Base-by-base conservation (phyloP, 1,284 basidiomycete genomes). In the Tremellales sp. region DNA sequence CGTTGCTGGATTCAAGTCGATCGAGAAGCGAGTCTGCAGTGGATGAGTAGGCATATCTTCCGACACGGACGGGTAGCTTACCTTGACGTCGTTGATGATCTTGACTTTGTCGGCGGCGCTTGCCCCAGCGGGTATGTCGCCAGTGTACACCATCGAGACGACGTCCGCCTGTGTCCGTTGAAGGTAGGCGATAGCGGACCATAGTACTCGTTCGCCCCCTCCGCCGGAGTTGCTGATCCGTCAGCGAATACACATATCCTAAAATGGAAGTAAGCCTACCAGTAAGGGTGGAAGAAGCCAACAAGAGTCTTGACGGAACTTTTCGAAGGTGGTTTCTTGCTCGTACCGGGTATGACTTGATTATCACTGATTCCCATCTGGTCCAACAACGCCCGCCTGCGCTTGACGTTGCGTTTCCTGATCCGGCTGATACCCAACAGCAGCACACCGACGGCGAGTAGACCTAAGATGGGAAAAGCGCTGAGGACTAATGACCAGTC, bases 161-260 rank as follows among this genome's bases (percentile, higher is more conserved):
- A 86, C 70, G 47, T 86, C 76, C 1, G 82, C 81, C 49, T 89
- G 80, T n/a, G 79, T 78, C 12, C 80, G 78, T 64, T 97, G 93
- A 26, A 91, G 78, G 56, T 83, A 80, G 0, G 84, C 79, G 19
- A 98, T 81, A 0, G 92, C 93, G 1, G 89, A 86, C 91, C 92
- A 99, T 0, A 99, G 76, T 0, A 99, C 94, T 1, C 93, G 82
- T 74, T 98, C 94, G 0, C 96, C 96, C 12, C 96, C 96, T 11
- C 94, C 94, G 0, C 94, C 94, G 21, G 93, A 92, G 78, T 98
- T 96, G 70, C 92, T 96, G n/a, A n/a, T n/a, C n/a, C n/a, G n/a
- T n/a, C n/a, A n/a, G n/a, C n/a, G n/a, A n/a, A 62, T 23, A 7
- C 40, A 29, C 40, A 43, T 3, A 6, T 11, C 37, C 46, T 36